A percentile compares a stretch with the other conserved stretches of the same genome.
Conservation (phyloP, 805 yeast genomes). For the Hanseniaspora lachancei region DNA sequence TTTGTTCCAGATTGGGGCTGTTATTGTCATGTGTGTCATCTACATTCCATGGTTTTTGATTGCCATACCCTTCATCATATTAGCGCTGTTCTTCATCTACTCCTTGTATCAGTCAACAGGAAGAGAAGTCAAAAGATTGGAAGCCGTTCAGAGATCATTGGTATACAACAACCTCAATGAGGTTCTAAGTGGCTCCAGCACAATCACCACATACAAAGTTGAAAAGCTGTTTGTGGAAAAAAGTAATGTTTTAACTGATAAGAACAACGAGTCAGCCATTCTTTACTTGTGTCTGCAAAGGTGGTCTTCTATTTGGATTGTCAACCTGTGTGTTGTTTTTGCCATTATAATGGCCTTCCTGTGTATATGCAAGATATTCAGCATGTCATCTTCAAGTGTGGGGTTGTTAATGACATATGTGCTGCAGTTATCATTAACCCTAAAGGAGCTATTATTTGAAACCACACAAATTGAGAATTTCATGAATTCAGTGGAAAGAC, state of each 20-base stretch:
- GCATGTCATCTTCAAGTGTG: constrained; percentile 44
- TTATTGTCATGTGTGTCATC: constrained; percentile 52
- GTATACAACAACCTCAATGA: constrained; percentile 42
- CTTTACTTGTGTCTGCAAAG: constrained; percentile 45
- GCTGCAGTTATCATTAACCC: constrained; percentile 42
- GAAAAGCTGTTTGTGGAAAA: constrained; percentile 31
- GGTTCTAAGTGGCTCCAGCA: constrained; percentile 36
- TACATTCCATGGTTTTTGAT: constrained; percentile 71
- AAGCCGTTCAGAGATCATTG: constrained; percentile 39
- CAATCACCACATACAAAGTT: constrained; percentile 34
- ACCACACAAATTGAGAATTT: constrained; percentile 46
- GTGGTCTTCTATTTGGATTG: constrained; percentile 31
- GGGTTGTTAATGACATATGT: constrained; percentile 52
- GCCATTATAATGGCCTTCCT: constrained; percentile 43
- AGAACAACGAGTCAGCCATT: constrained; percentile 39
- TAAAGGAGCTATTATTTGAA: constrained; percentile 40
- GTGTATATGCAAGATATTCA: constrained; percentile 47
- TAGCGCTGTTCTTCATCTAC: constrained; percentile 33
- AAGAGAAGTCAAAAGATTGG: constrained; percentile 40
- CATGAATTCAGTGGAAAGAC: constrained; percentile 48
- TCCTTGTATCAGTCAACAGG: constrained; percentile 38
- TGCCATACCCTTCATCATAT: constrained; percentile 44
- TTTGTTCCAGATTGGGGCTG: constrained; percentile 45
- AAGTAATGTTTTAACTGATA: constrained; percentile 40
- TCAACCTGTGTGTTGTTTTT: constrained; percentile 38